These are phyloP conservation scores for Leccinum disarticulatum DNA, from an alignment of 768 basidiomycete genomes.

Conservation along the genomic window DNA sequence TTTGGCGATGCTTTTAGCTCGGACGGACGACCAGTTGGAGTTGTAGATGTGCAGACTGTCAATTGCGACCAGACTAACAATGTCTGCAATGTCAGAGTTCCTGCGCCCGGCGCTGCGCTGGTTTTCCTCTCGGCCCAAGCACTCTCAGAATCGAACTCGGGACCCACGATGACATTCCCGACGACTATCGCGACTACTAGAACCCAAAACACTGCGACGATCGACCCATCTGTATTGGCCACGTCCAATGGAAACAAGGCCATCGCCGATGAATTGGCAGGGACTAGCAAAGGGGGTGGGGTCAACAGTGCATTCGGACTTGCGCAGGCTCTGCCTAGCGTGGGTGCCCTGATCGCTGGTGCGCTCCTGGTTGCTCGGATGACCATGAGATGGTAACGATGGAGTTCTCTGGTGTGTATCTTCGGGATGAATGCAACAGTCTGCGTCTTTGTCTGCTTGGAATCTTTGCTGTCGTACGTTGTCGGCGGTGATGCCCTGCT, in stretches of 20 bases:
- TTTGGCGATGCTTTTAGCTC: conserved; percentile 60
- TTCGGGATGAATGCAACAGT: conserved; percentile 3
- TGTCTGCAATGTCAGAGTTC: conserved; percentile 59
- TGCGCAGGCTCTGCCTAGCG: conserved; percentile 11
- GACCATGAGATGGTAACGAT: background rate
- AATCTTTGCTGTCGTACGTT: conserved; percentile 11
- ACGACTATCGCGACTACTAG: conserved; percentile 41
- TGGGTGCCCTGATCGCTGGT: conserved; percentile 18
- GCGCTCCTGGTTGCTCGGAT: conserved; percentile 11
- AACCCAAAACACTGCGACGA: conserved; percentile 48
- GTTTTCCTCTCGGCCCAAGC: conserved; percentile 61
- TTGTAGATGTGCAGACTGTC: conserved; percentile 54
- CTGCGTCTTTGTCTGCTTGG: conserved; percentile 11
- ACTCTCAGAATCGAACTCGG: conserved; percentile 34
- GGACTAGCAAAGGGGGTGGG: conserved; percentile 9
- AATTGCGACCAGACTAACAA: conserved; percentile 54
- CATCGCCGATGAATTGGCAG: conserved; percentile 17
- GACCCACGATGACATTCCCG: conserved; percentile 47
- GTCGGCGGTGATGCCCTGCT: conserved; percentile 4
- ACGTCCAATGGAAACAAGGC: conserved; percentile 61
- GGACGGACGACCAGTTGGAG: conserved; percentile 66
- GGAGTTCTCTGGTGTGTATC: background rate
- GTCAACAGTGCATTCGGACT: conserved; percentile 3
- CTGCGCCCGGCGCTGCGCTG: conserved; percentile 72
- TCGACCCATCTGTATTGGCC: conserved; percentile 55